phyloP scores from a whole-genome alignment of 225 moss, liverwort and hornwort species.

The Sphagnum contortum region DNA sequence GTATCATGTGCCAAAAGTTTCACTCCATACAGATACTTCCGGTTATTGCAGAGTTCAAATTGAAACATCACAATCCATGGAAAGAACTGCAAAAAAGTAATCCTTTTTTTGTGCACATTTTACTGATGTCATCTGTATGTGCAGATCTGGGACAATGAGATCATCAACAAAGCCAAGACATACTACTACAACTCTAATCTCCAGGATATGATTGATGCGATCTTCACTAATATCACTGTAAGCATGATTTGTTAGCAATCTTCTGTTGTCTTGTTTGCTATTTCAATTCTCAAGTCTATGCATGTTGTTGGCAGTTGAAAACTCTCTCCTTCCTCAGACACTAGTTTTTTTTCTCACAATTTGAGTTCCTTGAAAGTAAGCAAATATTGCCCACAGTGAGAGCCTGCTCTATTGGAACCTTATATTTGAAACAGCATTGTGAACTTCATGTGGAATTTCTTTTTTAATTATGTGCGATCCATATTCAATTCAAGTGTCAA shows the following conservation, averaged over 20 bases:
- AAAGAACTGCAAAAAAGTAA: background rate
- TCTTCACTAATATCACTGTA: constrained; percentile 71
- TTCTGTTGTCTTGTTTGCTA: background rate
- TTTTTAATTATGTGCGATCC: too few species aligned
- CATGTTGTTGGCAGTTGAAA: background rate
- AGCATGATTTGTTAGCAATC: too few species aligned
- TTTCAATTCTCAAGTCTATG: background rate
- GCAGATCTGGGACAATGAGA: constrained; percentile 84
- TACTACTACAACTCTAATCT: constrained; percentile 35
- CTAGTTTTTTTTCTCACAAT: background rate
- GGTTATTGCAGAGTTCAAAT: too few species aligned
- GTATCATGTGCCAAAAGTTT: too few species aligned
- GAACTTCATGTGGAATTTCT: too few species aligned
- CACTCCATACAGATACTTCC: too few species aligned
- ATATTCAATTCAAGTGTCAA: too few species aligned
- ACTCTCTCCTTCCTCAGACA: too few species aligned
- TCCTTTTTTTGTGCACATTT: background rate
- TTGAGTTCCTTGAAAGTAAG: background rate
- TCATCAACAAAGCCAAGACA: constrained; percentile 55
- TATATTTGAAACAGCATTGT: too few species aligned
- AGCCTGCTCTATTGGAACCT: too few species aligned
- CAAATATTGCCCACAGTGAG: too few species aligned
- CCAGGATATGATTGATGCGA: constrained; percentile 35
- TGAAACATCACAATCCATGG: too few species aligned
- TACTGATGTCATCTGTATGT: background rate